These are phyloP conservation scores for Aspergillus tubingensis DNA, from an alignment of 2,329 filamentous ascomycete species.

Conservation along the genomic window DNA sequence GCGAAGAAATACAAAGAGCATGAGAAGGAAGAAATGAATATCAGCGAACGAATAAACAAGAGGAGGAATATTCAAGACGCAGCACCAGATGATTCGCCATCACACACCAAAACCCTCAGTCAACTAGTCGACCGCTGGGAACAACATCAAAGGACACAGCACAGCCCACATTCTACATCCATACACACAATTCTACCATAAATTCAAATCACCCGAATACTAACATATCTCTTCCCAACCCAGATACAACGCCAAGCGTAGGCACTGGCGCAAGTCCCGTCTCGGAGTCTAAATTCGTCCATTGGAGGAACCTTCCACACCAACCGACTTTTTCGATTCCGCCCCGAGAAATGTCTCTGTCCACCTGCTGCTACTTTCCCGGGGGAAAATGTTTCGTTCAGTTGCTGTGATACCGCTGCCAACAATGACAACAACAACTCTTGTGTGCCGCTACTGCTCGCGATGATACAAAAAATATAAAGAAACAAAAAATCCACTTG, in stretches of 20 bases:
- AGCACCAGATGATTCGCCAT: not conserved
- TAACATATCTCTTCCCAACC: conserved; percentile 20
- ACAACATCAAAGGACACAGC: not conserved
- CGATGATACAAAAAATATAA: conserved; percentile 13
- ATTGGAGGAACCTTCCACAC: not conserved
- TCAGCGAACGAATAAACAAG: not conserved
- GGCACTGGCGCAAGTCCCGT: conserved; percentile 99
- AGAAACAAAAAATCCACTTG: conserved; percentile 2
- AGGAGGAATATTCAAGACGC: not conserved
- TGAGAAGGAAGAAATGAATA: not conserved
- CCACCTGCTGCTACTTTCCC: conserved; percentile 18
- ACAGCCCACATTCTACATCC: not conserved
- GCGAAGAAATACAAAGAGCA: not conserved
- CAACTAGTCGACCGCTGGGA: not conserved
- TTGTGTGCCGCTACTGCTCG: conserved; percentile 13
- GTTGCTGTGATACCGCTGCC: conserved; percentile 28
- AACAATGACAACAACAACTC: conserved; percentile 8
- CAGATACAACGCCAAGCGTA: conserved; percentile 99
- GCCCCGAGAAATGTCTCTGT: conserved; percentile 27
- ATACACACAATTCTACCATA: not conserved
- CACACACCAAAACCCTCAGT: not conserved
- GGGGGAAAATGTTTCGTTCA: conserved; percentile 28
- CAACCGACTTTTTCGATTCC: conserved; percentile 45
- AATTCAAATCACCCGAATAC: not conserved
- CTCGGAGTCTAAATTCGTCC: conserved; percentile 82